These are phyloP conservation scores for Trichoderma sp. DNA, from an alignment of 2,329 filamentous ascomycete species.

Conservation along the genomic window DNA sequence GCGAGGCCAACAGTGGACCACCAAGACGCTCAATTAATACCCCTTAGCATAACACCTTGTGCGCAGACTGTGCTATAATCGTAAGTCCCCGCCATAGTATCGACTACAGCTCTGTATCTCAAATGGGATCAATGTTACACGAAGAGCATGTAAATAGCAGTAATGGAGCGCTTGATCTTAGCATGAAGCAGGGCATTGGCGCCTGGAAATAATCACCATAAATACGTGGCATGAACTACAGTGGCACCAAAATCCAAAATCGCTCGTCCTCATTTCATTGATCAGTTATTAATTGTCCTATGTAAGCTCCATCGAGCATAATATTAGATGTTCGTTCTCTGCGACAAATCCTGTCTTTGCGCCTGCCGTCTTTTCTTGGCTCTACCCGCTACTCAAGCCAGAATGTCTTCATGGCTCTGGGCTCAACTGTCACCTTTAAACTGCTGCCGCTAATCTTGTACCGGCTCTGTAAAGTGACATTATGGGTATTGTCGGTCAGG, in stretches of 20 bases:
- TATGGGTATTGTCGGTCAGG: conserved; percentile 20
- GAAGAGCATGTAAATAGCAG: neutral
- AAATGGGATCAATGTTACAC: too few relatives aligned
- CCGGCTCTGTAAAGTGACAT: conserved; percentile 17
- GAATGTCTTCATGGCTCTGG: conserved; percentile 22
- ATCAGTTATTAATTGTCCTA: neutral
- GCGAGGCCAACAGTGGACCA: neutral
- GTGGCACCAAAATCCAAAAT: neutral
- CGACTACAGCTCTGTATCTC: too few relatives aligned
- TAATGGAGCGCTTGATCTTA: neutral
- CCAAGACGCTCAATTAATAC: neutral
- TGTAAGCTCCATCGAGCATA: neutral
- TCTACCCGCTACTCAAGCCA: conserved; percentile 13
- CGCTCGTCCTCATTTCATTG: neutral
- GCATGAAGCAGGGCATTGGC: neutral
- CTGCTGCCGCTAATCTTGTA: conserved; percentile 10
- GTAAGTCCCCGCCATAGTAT: too few relatives aligned
- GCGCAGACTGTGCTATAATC: neutral
- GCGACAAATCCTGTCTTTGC: neutral
- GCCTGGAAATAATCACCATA: neutral
- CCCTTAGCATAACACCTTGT: neutral
- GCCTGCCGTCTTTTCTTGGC: too few relatives aligned
- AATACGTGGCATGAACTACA: neutral
- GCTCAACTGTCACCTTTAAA: conserved; percentile 20
- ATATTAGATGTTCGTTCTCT: too few relatives aligned